Conservation (phyloP, 176 grass and related monocot genomes). For the Coix lacrymajobi region DNA sequence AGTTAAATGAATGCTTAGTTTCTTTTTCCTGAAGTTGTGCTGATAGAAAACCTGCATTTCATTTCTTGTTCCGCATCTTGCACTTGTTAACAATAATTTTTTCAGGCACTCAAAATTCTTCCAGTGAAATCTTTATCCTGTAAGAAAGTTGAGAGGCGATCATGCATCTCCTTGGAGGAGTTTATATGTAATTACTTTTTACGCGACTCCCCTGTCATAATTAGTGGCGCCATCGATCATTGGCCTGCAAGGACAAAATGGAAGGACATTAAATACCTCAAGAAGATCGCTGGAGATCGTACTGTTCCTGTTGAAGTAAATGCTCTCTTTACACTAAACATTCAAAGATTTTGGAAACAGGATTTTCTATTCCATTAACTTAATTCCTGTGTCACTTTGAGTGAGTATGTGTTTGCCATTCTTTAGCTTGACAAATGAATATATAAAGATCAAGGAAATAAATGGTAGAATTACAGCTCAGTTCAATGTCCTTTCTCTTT, state of each 20-base stretch:
- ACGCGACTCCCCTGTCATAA: constrained; percentile 63
- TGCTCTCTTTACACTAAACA: constrained; percentile 22
- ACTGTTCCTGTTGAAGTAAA: constrained; percentile 91
- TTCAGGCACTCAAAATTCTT: constrained; percentile 60
- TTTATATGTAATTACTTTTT: constrained; percentile 88
- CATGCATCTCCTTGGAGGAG: constrained; percentile 69
- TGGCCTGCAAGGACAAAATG: constrained; percentile 85
- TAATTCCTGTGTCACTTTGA: not conserved
- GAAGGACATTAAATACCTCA: constrained; percentile 90
- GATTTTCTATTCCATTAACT: not conserved
- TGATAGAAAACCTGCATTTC: not conserved
- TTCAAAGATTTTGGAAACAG: constrained; percentile 3
- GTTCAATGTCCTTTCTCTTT: not conserved
- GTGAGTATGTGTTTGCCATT: not conserved
- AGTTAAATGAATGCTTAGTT: not conserved
- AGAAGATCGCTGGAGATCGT: constrained; percentile 89
- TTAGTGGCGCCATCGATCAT: constrained; percentile 73
- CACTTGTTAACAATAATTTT: constrained; percentile 14
- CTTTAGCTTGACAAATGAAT: not conserved
- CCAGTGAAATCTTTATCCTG: constrained; percentile 58
- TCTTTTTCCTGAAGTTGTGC: not conserved
- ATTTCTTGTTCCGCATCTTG: not conserved
- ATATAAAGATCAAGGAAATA: not conserved
- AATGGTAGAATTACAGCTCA: not conserved
- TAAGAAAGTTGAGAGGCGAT: constrained; percentile 62